Conservation (phyloP, 2,329 filamentous ascomycete species). For the Lachnellula subtilissima region DNA sequence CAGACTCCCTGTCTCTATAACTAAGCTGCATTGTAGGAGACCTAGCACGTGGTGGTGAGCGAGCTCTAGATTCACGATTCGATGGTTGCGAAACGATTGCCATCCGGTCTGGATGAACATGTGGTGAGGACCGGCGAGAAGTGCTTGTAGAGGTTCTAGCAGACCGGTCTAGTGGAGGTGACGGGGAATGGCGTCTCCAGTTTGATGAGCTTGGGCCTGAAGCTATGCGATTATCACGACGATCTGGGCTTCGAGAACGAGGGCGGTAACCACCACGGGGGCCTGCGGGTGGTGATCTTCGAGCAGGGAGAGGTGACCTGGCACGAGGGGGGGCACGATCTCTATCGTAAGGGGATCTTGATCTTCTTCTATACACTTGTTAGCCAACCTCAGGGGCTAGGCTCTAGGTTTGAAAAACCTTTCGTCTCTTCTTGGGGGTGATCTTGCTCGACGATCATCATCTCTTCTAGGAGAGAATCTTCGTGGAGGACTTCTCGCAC, state of each 20-base stretch:
- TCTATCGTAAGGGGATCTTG: constrained; percentile 32
- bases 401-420: constrained; percentile 14
- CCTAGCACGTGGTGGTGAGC: constrained; percentile 26
- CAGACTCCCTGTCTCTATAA: constrained; percentile 19
- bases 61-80: constrained; percentile 27
- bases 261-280: constrained; percentile 30
- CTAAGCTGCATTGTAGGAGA: constrained; percentile 22
- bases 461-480: constrained; percentile 34
- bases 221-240: constrained; percentile 41
- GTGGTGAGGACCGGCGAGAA: constrained; percentile 59
- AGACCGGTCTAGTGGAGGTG: constrained; percentile 45
- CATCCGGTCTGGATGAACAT: constrained; percentile 12
- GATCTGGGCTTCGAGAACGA: constrained; percentile 49
- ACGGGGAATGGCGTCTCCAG: constrained; percentile 50
- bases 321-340: constrained; percentile 25
- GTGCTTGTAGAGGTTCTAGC: constrained; percentile 52
- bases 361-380: constrained; percentile 26
- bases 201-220: constrained; percentile 40
- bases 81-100: constrained; percentile 27
- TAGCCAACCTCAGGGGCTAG: not conserved
- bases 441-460: constrained; percentile 36
- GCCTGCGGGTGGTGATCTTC: constrained; percentile 33
- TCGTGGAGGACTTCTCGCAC: constrained; percentile 28
- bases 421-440: constrained; percentile 31
- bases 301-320: constrained; percentile 28